Conservation (phyloP, 441 rosid genomes). For the Manihot esculenta region DNA sequence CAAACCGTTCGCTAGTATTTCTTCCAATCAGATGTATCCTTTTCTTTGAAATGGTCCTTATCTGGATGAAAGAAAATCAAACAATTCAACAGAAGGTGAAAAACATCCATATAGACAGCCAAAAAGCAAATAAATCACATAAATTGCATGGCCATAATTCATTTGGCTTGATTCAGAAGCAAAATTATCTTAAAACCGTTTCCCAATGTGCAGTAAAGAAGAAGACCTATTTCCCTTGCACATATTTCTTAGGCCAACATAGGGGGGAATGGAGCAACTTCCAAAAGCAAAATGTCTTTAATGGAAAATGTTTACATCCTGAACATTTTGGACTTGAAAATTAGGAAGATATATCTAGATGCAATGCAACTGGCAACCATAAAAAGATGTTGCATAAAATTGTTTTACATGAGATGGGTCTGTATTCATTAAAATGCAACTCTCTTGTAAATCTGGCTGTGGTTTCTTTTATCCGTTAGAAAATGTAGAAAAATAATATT, state of each 20-base stretch:
- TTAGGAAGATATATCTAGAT: neutral
- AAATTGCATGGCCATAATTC: neutral
- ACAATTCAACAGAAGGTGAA: slow-evolving; percentile 22
- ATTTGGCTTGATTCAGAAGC: neutral
- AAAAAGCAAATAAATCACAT: neutral
- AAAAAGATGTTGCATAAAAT: neutral
- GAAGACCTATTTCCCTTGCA: neutral
- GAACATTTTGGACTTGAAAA: neutral
- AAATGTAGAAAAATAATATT: too few species aligned
- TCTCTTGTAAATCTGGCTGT: neutral
- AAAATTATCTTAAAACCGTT: neutral
- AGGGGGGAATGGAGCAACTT: neutral
- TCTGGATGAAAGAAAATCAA: slow-evolving; percentile 30
- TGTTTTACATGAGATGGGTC: neutral
- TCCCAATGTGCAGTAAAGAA: neutral
- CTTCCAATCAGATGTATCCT: slow-evolving; percentile 58
- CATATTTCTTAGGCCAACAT: neutral
- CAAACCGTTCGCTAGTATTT: slow-evolving; percentile 53
- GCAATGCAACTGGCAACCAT: neutral
- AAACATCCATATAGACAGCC: neutral
- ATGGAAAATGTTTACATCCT: neutral
- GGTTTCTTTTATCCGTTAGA: too few species aligned
- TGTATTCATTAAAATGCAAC: neutral
- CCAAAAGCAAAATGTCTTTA: neutral
- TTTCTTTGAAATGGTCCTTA: slow-evolving; percentile 45